Evolutionary conservation across 805 yeast genomes (phyloP), one percentile per base, ranked within the genome.

Genomic region (Starmerella bombicola): DNA sequence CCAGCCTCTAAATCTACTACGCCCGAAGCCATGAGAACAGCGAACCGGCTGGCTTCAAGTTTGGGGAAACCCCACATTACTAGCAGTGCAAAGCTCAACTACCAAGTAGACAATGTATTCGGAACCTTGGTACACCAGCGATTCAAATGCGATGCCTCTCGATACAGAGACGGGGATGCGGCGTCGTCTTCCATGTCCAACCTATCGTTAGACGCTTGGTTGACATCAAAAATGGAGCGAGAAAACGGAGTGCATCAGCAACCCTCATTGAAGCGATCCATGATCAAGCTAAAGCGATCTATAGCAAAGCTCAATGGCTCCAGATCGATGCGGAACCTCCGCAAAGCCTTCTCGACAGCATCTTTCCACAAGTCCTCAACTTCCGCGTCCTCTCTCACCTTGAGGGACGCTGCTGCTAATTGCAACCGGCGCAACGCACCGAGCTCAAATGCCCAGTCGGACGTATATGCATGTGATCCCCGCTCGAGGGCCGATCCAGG

Each of bases 51-150:
- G 4, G 81, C 93, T 22, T 80, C 80, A 47, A 73, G 74, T 43
- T 82, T 95, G 93, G 93, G 88, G 15, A 71, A 82, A 2, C 95
- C 95, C 19, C 88, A 86, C 55, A 83, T 84, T 60, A 95, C 86
- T 60, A 79, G 94, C 1, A 78, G 91, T 53, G 97, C 98, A n/a
- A 76, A 83, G 74, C 74, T 78, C 57, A 76, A 79, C 59, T 77
- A 84, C 50, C 83, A 84, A 55, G 93, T 88, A 23, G 93, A 84
- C 56, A 93, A 85, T 54, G 91, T 88, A 0, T 91, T 86, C 54
- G 69, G 78, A 26, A 94, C 82, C 57, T 80, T 83, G 24, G 93
- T 86, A 10, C 74, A 94, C 57, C 95, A 84, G 55, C 83, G 34
- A 3, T 34, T 18, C 7, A 41, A 40, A 36, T 18, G 30, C 9